Evolutionary conservation across 2,329 filamentous ascomycete genomes (phyloP).

Genomic region (Diaporthe australafricana): DNA sequence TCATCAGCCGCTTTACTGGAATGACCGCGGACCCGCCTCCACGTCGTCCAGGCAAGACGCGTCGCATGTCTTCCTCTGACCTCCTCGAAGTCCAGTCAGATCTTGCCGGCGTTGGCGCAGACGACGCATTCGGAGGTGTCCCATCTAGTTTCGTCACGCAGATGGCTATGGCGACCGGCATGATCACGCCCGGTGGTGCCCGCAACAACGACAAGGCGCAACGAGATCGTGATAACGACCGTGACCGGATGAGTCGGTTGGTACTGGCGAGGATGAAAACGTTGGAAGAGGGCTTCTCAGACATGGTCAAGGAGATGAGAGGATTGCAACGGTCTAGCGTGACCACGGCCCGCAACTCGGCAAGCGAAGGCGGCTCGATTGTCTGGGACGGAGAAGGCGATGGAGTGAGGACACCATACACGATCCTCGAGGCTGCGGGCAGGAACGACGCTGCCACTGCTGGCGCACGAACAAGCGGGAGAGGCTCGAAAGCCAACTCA

Average conservation of each 20-base stretch:
- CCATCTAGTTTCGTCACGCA: slow-evolving; percentile 85
- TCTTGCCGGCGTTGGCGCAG: slow-evolving; percentile 68
- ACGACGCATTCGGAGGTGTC: slow-evolving; percentile 71
- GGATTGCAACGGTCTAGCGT: slow-evolving; percentile 63
- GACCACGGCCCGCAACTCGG: slow-evolving; percentile 64
- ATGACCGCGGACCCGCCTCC: slow-evolving; percentile 61
- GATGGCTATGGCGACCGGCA: slow-evolving; percentile 78
- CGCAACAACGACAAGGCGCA: slow-evolving; percentile 44
- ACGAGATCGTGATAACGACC: slow-evolving; percentile 55
- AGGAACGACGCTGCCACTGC: slow-evolving; percentile 43
- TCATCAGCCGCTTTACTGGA: slow-evolving; percentile 58
- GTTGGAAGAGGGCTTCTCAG: slow-evolving; percentile 88
- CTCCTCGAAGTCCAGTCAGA: slow-evolving; percentile 73
- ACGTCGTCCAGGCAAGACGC: slow-evolving; percentile 49
- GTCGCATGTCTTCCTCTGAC: slow-evolving; percentile 73
- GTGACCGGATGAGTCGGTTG: slow-evolving; percentile 80
- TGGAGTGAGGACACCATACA: slow-evolving; percentile 10
- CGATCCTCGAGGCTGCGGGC: slow-evolving; percentile 50
- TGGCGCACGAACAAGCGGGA: slow-evolving; percentile 40
- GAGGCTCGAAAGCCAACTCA: slow-evolving; percentile 39
- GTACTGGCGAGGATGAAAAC: slow-evolving; percentile 93
- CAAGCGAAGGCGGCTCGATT: slow-evolving; percentile 38
- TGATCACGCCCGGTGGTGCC: slow-evolving; percentile 62
- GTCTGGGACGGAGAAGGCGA: slow-evolving; percentile 33
- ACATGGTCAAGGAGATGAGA: slow-evolving; percentile 85